Base-by-base conservation (phyloP, 148 eudicot genomes). In the Rhododendron vialii region DNA sequence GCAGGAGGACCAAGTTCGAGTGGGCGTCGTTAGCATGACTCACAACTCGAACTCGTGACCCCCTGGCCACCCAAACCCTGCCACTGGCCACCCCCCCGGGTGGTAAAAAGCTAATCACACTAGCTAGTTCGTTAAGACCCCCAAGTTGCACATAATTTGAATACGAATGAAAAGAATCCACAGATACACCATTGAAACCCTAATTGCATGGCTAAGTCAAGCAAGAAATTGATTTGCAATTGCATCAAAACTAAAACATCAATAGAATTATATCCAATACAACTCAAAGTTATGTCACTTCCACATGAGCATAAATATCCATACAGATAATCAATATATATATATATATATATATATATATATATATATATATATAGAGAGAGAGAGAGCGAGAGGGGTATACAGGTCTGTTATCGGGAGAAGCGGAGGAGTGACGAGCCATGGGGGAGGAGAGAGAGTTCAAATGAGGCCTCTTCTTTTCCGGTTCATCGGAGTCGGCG, bases 361-460 rank as follows among this genome's bases (percentile, higher is more conserved):
- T 15, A 15, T 15, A 55, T 30, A 30, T 30, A 30, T 30, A 30
- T 30, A 30, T 30, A 30, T 30, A 2, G 78, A 78, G 51, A 2
- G 78, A 78, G 51, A 30, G 20, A 43, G 5, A 7, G 69, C 53
- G 71, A 41, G 57, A 14, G 30, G 14, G 85, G 20, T 59, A 47
- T 89, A 95, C 96, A 88, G 95, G 85, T 84, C 89, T 88, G 80
- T 92, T 90, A 82, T 94, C 92, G 65, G 92, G 93, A 86, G 95
- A 86, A 86, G 93, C 63, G 50, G 87, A 53, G 63, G 97, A 90
- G 84, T 92, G 91, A 76, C 97, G 98, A 80, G 98, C 96, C 96
- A 94, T 95, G 12, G 90, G 51, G 6, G 88, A 89, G 82, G 93
- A 71, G 38, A 48, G 43, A 65, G 80, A 65, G 89, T 89, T 88